Evolutionary conservation across 129 eudicot species (phyloP).

Genomic region (Lonicera japonica): DNA sequence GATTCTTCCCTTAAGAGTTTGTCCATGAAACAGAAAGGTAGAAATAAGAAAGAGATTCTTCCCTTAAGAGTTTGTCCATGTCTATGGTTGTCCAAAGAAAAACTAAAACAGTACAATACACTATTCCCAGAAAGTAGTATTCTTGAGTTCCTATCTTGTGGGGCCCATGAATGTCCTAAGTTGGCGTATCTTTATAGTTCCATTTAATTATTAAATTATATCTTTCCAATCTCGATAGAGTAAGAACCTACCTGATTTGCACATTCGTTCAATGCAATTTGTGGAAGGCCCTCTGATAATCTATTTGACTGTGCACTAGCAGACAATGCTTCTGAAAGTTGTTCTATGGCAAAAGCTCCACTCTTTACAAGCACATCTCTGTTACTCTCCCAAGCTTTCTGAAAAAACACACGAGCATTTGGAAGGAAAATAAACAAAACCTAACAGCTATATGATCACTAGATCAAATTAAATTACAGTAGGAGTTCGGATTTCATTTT

Average conservation of each 20-base stretch:
- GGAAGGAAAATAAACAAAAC: not conserved
- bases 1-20: too few relatives aligned
- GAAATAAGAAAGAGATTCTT: too few relatives aligned
- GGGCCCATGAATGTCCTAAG: too few relatives aligned
- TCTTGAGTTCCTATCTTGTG: too few relatives aligned
- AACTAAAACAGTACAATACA: too few relatives aligned
- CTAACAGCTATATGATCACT: not conserved
- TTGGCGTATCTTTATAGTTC: too few relatives aligned
- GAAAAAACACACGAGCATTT: slow-evolving; percentile 2
- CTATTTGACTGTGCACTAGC: slow-evolving; percentile 46
- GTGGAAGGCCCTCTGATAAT: slow-evolving; percentile 51
- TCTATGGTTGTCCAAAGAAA: too few relatives aligned
- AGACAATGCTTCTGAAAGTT: slow-evolving; percentile 77
- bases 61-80: too few relatives aligned
- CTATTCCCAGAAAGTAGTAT: too few relatives aligned
- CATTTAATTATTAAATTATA: too few relatives aligned
- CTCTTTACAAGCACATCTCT: slow-evolving; percentile 60
- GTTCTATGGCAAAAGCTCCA: slow-evolving; percentile 86
- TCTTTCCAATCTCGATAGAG: not conserved
- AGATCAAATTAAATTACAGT: too few relatives aligned
- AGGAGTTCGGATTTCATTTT: slow-evolving; percentile 2
- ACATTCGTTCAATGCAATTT: slow-evolving; percentile 48
- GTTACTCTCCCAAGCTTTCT: slow-evolving; percentile 91
- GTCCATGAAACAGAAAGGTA: not conserved
- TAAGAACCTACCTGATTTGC: slow-evolving; percentile 46